Evolutionary conservation across 352 stramenopile species (phyloP).

Genomic region (Saprolegnia parasitica): DNA sequence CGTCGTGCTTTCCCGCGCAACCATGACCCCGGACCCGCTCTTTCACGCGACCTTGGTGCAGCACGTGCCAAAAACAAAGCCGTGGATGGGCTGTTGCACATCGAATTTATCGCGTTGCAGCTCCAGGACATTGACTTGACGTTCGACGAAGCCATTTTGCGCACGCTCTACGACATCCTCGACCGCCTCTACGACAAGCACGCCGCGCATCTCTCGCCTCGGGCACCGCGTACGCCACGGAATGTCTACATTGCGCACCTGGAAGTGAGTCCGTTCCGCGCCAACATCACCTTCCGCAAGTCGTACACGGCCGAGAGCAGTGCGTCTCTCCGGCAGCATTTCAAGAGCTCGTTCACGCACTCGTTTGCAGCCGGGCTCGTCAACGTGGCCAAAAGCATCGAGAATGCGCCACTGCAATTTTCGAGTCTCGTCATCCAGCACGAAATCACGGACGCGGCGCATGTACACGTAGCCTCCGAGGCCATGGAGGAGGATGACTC

Average conservation of each 20-base stretch:
- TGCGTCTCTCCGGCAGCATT: constrained; percentile 3
- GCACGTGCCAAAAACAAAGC: constrained; percentile 9
- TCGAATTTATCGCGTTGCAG: constrained; percentile 18
- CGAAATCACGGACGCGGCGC: constrained; percentile 17
- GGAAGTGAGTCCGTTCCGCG: constrained; percentile 22
- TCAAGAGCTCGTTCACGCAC: constrained; percentile 26
- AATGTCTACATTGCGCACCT: constrained; percentile 24
- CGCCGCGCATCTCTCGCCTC: neutral
- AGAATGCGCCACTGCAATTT: constrained; percentile 27
- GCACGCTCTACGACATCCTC: constrained; percentile 24
- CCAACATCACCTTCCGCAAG: constrained; percentile 29
- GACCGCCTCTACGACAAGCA: constrained; percentile 28
- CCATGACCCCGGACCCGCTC: neutral
- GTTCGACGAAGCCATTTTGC: constrained; percentile 27
- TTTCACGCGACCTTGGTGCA: neutral
- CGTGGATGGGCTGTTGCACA: neutral
- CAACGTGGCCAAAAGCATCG: constrained; percentile 28
- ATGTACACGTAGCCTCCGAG: neutral
- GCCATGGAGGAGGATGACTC: neutral
- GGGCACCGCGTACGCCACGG: neutral
- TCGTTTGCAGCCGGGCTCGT: constrained; percentile 21
- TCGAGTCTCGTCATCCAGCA: constrained; percentile 14
- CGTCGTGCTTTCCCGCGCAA: constrained; percentile 16
- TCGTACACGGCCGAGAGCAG: constrained; percentile 1
- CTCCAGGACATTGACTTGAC: constrained; percentile 27